phyloP scores from a whole-genome alignment of 176 grass and related monocot species.

The Aegilops tauschii region DNA sequence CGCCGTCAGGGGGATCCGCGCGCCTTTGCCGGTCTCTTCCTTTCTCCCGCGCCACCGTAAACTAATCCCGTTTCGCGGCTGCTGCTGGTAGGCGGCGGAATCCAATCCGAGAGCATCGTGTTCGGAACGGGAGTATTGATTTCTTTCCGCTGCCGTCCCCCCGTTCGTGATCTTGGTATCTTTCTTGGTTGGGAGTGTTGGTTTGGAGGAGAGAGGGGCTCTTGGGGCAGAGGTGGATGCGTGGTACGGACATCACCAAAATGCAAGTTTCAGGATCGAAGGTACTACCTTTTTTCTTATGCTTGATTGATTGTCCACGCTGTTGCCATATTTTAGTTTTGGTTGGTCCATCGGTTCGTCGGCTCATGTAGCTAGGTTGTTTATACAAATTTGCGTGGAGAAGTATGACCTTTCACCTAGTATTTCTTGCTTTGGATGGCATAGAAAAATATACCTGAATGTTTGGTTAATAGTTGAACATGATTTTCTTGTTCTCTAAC shows the following conservation, averaged over 20 bases:
- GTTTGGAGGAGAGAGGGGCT: neutral
- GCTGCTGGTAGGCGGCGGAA: neutral
- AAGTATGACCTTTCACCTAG: neutral
- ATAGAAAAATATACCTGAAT: neutral
- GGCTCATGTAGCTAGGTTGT: neutral
- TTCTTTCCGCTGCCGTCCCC: neutral
- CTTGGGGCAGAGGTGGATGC: neutral
- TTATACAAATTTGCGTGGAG: neutral
- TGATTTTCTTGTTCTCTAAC: neutral
- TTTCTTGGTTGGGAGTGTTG: neutral
- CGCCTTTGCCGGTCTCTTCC: neutral
- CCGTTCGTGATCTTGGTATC: neutral
- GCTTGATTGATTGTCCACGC: neutral
- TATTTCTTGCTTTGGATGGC: neutral
- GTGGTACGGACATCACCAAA: neutral
- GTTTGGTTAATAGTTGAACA: neutral
- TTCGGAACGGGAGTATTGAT: neutral
- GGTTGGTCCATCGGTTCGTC: neutral
- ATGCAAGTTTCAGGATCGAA: constrained; percentile 27
- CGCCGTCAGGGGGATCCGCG: constrained; percentile 15
- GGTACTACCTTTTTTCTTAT: constrained; percentile 17
- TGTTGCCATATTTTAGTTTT: neutral
- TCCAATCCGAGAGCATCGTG: neutral
- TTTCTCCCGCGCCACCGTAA: neutral
- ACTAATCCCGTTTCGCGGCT: neutral